Percentiles rank a stretch among this genome's conserved stretches.
Evolutionary conservation across 2,329 filamentous ascomycete genomes (phyloP).

Genomic region (Stenocarpella maydis): DNA sequence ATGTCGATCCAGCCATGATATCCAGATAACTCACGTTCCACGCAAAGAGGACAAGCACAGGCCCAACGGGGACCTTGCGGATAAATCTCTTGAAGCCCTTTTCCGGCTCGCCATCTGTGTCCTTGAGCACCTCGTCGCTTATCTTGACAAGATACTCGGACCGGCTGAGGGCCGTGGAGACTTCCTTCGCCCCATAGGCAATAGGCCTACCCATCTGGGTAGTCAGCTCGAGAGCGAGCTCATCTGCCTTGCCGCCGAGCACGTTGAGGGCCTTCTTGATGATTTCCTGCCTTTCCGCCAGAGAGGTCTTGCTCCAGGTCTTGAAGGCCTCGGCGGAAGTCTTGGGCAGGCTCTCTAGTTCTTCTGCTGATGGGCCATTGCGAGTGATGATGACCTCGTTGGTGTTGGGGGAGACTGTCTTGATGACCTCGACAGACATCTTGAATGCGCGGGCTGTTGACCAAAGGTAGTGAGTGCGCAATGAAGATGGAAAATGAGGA

Average conservation of each 20-base stretch:
- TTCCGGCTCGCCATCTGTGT: slow-evolving; percentile 84
- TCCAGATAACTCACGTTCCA: slow-evolving; percentile 81
- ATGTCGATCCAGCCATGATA: neutral
- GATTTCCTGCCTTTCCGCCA: slow-evolving; percentile 80
- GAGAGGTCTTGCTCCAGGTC: slow-evolving; percentile 76
- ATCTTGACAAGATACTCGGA: slow-evolving; percentile 88
- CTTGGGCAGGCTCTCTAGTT: slow-evolving; percentile 76
- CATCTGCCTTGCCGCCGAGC: slow-evolving; percentile 76
- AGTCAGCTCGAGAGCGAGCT: slow-evolving; percentile 83
- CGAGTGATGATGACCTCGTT: slow-evolving; percentile 85
- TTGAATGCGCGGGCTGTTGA: slow-evolving; percentile 36
- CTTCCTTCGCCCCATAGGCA: slow-evolving; percentile 82
- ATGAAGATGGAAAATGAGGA: neutral
- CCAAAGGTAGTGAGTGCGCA: neutral
- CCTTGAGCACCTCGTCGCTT: slow-evolving; percentile 78
- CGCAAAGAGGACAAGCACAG: slow-evolving; percentile 88
- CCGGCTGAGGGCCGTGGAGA: slow-evolving; percentile 84
- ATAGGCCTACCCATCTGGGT: slow-evolving; percentile 97
- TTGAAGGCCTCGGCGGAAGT: slow-evolving; percentile 79
- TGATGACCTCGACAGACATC: slow-evolving; percentile 72
- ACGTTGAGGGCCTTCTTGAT: slow-evolving; percentile 80
- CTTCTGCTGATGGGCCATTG: slow-evolving; percentile 73
- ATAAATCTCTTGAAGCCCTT: slow-evolving; percentile 91
- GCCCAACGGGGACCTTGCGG: slow-evolving; percentile 85
- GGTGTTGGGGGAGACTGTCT: slow-evolving; percentile 89